Evolutionary conservation across 805 yeast species (phyloP), one percentile per base, ranked within the genome.

Genomic region (Ogataea sp.): DNA sequence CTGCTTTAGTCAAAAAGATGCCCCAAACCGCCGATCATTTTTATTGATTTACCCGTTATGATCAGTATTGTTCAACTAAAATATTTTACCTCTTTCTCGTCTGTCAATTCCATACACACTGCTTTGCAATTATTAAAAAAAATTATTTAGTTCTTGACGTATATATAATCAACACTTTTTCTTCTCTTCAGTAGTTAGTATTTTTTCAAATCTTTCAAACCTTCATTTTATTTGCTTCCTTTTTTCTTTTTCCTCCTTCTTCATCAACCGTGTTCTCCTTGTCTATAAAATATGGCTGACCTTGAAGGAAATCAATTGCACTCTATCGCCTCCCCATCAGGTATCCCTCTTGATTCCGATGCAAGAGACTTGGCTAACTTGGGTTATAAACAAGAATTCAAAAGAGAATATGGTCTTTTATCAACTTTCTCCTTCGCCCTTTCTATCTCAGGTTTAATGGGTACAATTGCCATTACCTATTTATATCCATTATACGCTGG

Each of bases 391-490:
- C 80, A 75, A 53, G 84, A 78, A 46, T 65, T 80, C 43, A 62
- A 57, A 43, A 70, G 86, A 54, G 69, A 66, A 36, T 79, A 76
- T 58, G 67, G 73, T n/a, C 68, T 77, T 41, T 47, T 76, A 34
- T 76, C 80, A 34, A 79, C 80, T 10, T 78, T 73, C 47, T 80
- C 82, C 3, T 77, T 77, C 46, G 83, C 83, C 3, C 70, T 76
- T 32, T 73, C 80, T 23, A 76, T 78, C 46, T 78, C 80, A 55
- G 83, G 84, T 16, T 62, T 78, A 35, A 69, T 77, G 57, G 83
- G 84, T 13, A 74, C 82, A 31, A 70, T 77, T 26, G 65, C 81
- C 10, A 73, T 80, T 26, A 74, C 79, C 9, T 61, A 68, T 34
- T 39, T 57, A 39, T 71, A 70, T 46, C 75, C 76, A 8, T 52